Percentiles rank a stretch among this genome's conserved stretches.
Evolutionary conservation across 805 yeast genomes (phyloP).

Genomic region (Candida parachauliodes): DNA sequence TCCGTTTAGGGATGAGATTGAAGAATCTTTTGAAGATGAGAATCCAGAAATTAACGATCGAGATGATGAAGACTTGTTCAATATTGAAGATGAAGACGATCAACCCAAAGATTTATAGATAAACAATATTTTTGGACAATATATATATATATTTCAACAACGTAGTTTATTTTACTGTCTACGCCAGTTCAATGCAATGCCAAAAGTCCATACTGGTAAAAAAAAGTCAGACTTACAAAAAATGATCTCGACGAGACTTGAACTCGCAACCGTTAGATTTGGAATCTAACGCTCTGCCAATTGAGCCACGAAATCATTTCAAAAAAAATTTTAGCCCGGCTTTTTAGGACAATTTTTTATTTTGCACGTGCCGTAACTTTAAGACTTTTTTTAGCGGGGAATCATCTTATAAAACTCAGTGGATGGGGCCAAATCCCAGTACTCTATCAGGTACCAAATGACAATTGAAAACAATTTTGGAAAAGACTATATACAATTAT

Average conservation of each 20-base stretch:
- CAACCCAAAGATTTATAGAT: neutral
- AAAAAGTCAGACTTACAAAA: conserved; percentile 3
- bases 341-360: neutral
- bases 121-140: no score
- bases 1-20: conserved; percentile 12
- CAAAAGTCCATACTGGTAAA: no score
- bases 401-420: no score
- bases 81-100: conserved; percentile 24
- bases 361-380: no score
- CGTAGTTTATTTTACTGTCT: no score
- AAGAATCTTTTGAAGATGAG: conserved; percentile 8
- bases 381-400: no score
- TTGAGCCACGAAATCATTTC: conserved; percentile 5
- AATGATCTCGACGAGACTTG: conserved; percentile 73
- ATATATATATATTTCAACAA: no score
- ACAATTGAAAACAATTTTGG: no score
- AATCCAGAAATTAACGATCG: conserved; percentile 6
- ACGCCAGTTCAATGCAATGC: no score
- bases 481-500: no score
- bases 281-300: conserved; percentile 6
- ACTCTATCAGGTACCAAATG: no score
- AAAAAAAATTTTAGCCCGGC: neutral
- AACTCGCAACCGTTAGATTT: conserved; percentile 81
- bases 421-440: no score
- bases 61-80: conserved; percentile 26